Conservation (phyloP, 108 stramenopile species). For the Pseudonitzschia multiseries region DNA sequence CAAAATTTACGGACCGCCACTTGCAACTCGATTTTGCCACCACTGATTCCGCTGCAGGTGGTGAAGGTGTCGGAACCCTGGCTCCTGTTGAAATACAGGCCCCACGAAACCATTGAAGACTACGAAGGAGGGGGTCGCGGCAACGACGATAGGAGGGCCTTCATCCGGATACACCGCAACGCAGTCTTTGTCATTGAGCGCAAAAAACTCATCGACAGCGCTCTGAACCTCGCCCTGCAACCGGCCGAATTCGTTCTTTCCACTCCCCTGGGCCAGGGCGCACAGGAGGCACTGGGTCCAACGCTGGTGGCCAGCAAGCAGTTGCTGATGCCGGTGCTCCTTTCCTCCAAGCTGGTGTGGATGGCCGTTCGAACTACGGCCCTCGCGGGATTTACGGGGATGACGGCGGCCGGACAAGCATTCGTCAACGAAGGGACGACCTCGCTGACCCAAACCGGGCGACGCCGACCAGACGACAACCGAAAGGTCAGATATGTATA, state of each 20-base stretch:
- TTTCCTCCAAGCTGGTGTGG: constrained; percentile 62
- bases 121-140: neutral
- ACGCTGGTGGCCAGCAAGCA: constrained; percentile 54
- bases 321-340: constrained; percentile 64
- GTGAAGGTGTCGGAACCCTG: constrained; percentile 50
- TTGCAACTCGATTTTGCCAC: constrained; percentile 59
- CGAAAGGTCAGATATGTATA: constrained; percentile 10
- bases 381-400: constrained; percentile 64
- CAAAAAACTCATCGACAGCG: constrained; percentile 65
- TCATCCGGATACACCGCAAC: constrained; percentile 73
- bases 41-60: constrained; percentile 62
- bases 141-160: constrained; percentile 20
- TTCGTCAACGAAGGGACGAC: constrained; percentile 49
- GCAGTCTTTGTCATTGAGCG: constrained; percentile 87
- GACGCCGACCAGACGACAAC: neutral
- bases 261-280: constrained; percentile 62
- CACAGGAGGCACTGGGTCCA: constrained; percentile 53
- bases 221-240: constrained; percentile 59
- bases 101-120: neutral
- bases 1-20: constrained; percentile 40
- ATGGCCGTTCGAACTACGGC: constrained; percentile 70
- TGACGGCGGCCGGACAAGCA: constrained; percentile 55
- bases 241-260: constrained; percentile 72
- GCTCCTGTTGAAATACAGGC: constrained; percentile 54
- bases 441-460: constrained; percentile 30